These are phyloP conservation scores for Sugiyamaella americana DNA, from an alignment of 805 yeast genomes.

Conservation along the genomic window DNA sequence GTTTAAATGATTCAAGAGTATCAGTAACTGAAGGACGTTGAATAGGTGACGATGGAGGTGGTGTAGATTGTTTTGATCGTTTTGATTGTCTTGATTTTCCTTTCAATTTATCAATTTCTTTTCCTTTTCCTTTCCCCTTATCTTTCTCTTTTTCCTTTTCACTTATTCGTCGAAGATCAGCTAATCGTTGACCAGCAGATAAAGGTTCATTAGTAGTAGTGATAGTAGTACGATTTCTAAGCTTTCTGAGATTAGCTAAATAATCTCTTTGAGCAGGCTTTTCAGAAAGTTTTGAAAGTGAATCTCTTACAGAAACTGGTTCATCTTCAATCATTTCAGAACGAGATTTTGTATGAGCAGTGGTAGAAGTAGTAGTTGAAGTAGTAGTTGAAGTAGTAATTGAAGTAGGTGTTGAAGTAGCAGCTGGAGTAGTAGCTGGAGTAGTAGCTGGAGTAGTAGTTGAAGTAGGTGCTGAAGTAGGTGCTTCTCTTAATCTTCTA, in stretches of 20 bases:
- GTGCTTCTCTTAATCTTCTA: neutral
- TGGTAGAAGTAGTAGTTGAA: no score
- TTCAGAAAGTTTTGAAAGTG: neutral
- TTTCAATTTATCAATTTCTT: neutral
- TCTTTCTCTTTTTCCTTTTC: neutral
- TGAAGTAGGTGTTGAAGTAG: no score
- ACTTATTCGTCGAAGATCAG: conserved; percentile 5
- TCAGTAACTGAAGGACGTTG: neutral
- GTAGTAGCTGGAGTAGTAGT: neutral
- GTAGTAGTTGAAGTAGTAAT: neutral
- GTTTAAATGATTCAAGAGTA: neutral
- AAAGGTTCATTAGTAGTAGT: neutral
- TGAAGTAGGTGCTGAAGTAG: no score
- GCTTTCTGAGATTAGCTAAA: neutral
- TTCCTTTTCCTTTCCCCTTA: neutral
- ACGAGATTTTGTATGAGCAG: neutral
- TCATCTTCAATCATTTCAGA: neutral
- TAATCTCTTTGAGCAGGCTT: neutral
- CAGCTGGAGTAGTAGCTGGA: no score
- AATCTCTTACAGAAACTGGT: neutral
- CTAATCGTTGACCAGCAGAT: conserved; percentile 2
- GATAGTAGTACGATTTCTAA: neutral
- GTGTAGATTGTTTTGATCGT: neutral
- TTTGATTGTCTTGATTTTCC: neutral
- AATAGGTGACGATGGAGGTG: neutral